Percentiles rank a stretch among this genome's conserved stretches.
Evolutionary conservation across 805 yeast species (phyloP).

Genomic region (Candida krabiensis): DNA sequence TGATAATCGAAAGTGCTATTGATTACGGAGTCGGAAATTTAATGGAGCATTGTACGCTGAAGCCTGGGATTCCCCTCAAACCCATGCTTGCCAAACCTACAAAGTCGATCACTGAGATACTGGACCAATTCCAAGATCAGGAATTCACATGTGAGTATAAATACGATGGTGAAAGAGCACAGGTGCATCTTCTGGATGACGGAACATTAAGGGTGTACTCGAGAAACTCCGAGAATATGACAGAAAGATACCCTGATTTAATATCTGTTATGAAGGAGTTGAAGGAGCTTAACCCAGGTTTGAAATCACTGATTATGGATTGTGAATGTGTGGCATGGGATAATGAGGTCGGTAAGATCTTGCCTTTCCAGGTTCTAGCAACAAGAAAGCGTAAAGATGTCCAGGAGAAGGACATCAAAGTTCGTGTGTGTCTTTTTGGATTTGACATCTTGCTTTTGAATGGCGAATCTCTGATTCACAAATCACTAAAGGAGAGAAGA

Average conservation of each 20-base stretch:
- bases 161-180: constrained; percentile 98
- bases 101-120: constrained; percentile 85
- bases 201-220: constrained; percentile 80
- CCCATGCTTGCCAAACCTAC: constrained; percentile 99
- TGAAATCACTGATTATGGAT: constrained; percentile 73
- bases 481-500: constrained; percentile 71
- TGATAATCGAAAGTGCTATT: constrained; percentile 65
- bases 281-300: constrained; percentile 28
- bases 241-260: constrained; percentile 91
- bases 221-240: constrained; percentile 96
- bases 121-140: constrained; percentile 83
- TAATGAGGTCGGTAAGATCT: constrained; percentile 65
- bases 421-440: constrained; percentile 88
- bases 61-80: constrained; percentile 92
- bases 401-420: constrained; percentile 80
- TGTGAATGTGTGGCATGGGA: constrained; percentile 99
- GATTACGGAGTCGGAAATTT: constrained; percentile 67
- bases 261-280: constrained; percentile 61
- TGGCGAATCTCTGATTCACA: constrained; percentile 66
- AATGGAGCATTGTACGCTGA: constrained; percentile 65
- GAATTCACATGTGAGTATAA: constrained; percentile 94
- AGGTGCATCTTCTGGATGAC: constrained; percentile 70
- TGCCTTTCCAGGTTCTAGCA: constrained; percentile 91
- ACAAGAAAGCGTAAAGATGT: constrained; percentile 96
- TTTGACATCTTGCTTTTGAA: constrained; percentile 82